Conservation (phyloP, 2,329 filamentous ascomycete species). For the Hortaea sp. region DNA sequence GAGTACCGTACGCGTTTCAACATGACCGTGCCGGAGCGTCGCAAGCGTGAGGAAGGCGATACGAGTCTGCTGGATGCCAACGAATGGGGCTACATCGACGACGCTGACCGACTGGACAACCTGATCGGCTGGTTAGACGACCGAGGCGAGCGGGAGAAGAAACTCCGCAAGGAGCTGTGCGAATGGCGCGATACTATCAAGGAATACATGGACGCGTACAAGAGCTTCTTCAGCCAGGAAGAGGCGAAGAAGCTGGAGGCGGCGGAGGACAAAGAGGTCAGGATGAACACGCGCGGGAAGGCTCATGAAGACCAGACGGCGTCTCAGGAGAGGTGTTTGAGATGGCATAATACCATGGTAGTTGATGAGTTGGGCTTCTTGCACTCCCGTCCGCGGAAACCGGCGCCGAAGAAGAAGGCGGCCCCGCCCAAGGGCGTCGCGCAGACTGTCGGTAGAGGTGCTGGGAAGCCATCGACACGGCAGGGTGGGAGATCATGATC, state of each 20-base stretch:
- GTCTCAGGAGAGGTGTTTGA: slow-evolving; percentile 48
- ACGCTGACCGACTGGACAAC: slow-evolving; percentile 64
- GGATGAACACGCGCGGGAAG: slow-evolving; percentile 55
- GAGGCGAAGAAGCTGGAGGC: slow-evolving; percentile 39
- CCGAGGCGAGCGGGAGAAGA: slow-evolving; percentile 75
- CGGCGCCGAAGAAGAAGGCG: slow-evolving; percentile 24
- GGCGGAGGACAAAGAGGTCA: slow-evolving; percentile 36
- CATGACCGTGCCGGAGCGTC: slow-evolving; percentile 77
- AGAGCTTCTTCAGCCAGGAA: slow-evolving; percentile 34
- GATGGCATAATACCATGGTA: slow-evolving; percentile 56
- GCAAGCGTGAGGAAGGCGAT: slow-evolving; percentile 71
- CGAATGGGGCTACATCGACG: slow-evolving; percentile 89
- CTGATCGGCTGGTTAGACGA: slow-evolving; percentile 83
- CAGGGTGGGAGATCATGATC: slow-evolving; percentile 31
- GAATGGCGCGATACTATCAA: slow-evolving; percentile 63
- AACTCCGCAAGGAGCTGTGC: slow-evolving; percentile 76
- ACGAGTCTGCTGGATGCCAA: slow-evolving; percentile 66
- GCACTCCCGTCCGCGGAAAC: slow-evolving; percentile 24
- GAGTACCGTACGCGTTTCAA: slow-evolving; percentile 69
- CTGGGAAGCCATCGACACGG: slow-evolving; percentile 39
- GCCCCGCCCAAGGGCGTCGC: slow-evolving; percentile 26
- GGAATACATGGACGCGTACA: slow-evolving; percentile 52
- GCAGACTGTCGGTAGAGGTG: slow-evolving; percentile 32
- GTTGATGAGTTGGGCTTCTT: slow-evolving; percentile 26
- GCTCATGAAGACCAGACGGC: slow-evolving; percentile 45